These are phyloP conservation scores for Naganishia liquefaciens DNA, from an alignment of 1,284 basidiomycete species.

Conservation along the genomic window DNA sequence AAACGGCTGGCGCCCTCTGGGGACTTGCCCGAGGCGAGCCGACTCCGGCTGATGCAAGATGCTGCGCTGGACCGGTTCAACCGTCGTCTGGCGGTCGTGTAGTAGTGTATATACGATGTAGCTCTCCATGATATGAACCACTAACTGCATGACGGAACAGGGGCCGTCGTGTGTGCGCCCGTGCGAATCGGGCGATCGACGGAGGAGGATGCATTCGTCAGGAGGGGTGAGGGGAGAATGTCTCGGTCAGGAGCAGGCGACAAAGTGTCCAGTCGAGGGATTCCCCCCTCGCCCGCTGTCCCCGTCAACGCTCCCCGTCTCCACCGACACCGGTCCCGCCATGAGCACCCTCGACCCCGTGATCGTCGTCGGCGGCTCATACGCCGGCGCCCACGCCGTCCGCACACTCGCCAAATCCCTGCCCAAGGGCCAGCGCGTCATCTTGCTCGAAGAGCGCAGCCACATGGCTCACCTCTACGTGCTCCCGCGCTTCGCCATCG, in stretches of 20 bases:
- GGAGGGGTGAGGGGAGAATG: no score
- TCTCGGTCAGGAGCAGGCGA: no score
- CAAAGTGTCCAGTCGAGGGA: no score
- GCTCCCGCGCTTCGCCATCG: conserved; percentile 56
- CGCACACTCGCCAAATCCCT: conserved; percentile 62
- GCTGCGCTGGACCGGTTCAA: conserved; percentile 44
- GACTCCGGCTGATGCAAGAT: conserved; percentile 48
- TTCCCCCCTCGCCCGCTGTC: no score
- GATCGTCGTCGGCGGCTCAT: conserved; percentile 32
- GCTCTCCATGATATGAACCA: not conserved
- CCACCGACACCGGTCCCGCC: not conserved
- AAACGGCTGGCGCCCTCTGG: conserved; percentile 40
- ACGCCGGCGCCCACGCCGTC: conserved; percentile 58
- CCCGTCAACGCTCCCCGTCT: not conserved
- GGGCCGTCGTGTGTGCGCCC: not conserved
- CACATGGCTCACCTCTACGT: conserved; percentile 58
- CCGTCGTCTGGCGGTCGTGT: conserved; percentile 20
- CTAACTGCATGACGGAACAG: not conserved
- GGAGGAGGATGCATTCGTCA: no score
- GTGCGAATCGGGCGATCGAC: no score
- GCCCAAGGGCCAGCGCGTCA: conserved; percentile 64
- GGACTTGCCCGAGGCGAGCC: conserved; percentile 47
- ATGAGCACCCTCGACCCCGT: conserved; percentile 25
- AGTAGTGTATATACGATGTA: conserved; percentile 20
- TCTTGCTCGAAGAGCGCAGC: conserved; percentile 70